Evolutionary conservation across 345 rosid genomes (phyloP).

Genomic region (Clarkia xantiana): DNA sequence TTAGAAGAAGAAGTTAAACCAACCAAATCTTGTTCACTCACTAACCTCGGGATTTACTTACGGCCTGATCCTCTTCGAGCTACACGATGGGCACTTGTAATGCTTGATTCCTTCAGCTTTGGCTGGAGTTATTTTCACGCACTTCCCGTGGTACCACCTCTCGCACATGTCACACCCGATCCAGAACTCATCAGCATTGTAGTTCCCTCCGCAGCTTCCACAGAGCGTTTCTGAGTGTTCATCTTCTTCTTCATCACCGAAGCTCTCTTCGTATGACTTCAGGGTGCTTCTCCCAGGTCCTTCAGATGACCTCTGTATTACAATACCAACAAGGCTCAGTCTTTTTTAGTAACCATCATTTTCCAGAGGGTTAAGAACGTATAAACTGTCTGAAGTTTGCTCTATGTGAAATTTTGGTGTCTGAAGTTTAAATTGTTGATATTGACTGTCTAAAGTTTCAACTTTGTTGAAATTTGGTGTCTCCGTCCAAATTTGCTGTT

Average conservation of each 20-base stretch:
- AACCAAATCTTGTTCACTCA: background rate
- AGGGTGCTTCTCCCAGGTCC: constrained; percentile 46
- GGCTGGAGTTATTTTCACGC: constrained; percentile 79
- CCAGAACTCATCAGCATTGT: constrained; percentile 74
- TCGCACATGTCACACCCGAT: constrained; percentile 79
- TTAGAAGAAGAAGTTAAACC: no score
- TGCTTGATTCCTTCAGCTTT: constrained; percentile 75
- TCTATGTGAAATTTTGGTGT: no score
- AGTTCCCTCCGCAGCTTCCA: constrained; percentile 74
- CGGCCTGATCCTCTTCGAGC: constrained; percentile 49
- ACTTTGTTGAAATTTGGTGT: no score
- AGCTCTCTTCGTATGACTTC: constrained; percentile 40
- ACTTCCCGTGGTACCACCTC: constrained; percentile 84
- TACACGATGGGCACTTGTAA: constrained; percentile 80
- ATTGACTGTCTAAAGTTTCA: no score
- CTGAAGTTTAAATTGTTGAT: no score
- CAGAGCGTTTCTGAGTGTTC: constrained; percentile 73
- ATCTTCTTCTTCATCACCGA: constrained; percentile 54
- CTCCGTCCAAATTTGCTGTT: no score
- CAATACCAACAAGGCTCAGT: no score
- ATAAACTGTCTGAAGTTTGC: no score
- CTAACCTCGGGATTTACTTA: constrained; percentile 8
- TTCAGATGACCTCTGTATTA: constrained; percentile 48
- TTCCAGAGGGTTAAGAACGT: no score
- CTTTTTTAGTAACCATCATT: no score